Percentiles rank a stretch among this genome's conserved stretches.
Conservation (phyloP, 2,329 filamentous ascomycete species). For the Nemania diffusa region DNA sequence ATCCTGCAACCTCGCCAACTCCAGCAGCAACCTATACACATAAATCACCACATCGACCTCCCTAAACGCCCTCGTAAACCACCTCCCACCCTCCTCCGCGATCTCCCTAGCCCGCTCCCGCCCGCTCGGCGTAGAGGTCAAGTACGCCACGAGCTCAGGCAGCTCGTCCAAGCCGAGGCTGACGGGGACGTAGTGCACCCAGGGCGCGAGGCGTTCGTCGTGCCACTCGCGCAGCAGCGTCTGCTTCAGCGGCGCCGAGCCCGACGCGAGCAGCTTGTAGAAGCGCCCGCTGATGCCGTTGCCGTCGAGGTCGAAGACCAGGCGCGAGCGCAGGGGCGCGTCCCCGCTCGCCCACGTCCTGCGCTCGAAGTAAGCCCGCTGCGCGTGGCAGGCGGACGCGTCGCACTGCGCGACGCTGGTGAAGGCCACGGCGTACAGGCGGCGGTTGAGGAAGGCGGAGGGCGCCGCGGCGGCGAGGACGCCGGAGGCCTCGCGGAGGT, state of each 20-base stretch:
- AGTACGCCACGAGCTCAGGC: slow-evolving; percentile 60
- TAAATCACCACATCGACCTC: slow-evolving; percentile 70
- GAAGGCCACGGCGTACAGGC: slow-evolving; percentile 58
- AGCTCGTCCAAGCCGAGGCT: slow-evolving; percentile 62
- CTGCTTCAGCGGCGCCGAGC: slow-evolving; percentile 61
- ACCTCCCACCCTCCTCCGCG: slow-evolving; percentile 64
- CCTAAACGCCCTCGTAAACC: slow-evolving; percentile 64
- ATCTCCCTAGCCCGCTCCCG: slow-evolving; percentile 60
- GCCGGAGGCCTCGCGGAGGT: slow-evolving; percentile 47
- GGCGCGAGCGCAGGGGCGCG: slow-evolving; percentile 51
- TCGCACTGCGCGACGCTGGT: slow-evolving; percentile 59
- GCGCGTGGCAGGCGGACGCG: slow-evolving; percentile 50
- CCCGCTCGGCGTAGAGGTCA: slow-evolving; percentile 59
- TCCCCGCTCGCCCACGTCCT: slow-evolving; percentile 50
- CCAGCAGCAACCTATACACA: slow-evolving; percentile 69
- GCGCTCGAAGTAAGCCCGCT: slow-evolving; percentile 48
- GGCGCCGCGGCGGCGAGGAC: slow-evolving; percentile 32
- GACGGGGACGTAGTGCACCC: slow-evolving; percentile 67
- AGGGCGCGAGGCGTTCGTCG: slow-evolving; percentile 64
- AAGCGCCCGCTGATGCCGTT: slow-evolving; percentile 66
- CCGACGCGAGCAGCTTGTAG: slow-evolving; percentile 61
- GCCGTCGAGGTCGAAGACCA: slow-evolving; percentile 65
- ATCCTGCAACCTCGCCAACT: slow-evolving; percentile 60
- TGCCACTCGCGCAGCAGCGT: slow-evolving; percentile 68
- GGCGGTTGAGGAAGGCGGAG: slow-evolving; percentile 51